phyloP scores from a whole-genome alignment of 192 early-diverging fungal species.

The Podila clonocystis region DNA sequence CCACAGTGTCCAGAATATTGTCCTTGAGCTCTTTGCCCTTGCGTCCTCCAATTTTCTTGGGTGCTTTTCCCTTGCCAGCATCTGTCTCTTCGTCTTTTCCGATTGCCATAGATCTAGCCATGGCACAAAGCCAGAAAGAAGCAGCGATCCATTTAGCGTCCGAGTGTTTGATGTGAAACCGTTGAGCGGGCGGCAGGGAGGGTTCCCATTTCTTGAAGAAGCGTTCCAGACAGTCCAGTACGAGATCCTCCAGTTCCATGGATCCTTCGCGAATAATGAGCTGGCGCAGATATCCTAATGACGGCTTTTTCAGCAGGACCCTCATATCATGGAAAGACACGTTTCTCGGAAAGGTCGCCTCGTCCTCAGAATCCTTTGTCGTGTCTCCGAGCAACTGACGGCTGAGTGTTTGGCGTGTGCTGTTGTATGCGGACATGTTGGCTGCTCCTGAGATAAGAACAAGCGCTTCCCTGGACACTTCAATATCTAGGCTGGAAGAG shows the following conservation, averaged over 20 bases:
- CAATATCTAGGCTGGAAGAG: conserved; percentile 20
- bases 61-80: not conserved
- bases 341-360: not conserved
- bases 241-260: conserved; percentile 31
- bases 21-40: conserved; percentile 35
- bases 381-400: conserved; percentile 17
- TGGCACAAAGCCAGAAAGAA: conserved; percentile 44
- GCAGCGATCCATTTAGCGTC: conserved; percentile 41
- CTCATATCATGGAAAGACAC: conserved; percentile 5
- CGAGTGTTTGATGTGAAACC: conserved; percentile 23
- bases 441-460: conserved; percentile 27
- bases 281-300: conserved; percentile 20
- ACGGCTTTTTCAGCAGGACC: not conserved
- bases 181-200: conserved; percentile 31
- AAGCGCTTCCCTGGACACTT: conserved; percentile 25
- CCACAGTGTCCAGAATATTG: conserved; percentile 12
- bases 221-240: conserved; percentile 26
- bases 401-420: conserved; percentile 12
- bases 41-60: conserved; percentile 41
- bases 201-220: conserved; percentile 32
- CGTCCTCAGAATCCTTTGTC: not conserved
- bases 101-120: conserved; percentile 25
- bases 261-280: conserved; percentile 38
- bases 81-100: not conserved
- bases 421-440: conserved; percentile 12